Conservation (phyloP, 371 early-diverging fungal genomes). For the Apophysomyces elegans region DNA sequence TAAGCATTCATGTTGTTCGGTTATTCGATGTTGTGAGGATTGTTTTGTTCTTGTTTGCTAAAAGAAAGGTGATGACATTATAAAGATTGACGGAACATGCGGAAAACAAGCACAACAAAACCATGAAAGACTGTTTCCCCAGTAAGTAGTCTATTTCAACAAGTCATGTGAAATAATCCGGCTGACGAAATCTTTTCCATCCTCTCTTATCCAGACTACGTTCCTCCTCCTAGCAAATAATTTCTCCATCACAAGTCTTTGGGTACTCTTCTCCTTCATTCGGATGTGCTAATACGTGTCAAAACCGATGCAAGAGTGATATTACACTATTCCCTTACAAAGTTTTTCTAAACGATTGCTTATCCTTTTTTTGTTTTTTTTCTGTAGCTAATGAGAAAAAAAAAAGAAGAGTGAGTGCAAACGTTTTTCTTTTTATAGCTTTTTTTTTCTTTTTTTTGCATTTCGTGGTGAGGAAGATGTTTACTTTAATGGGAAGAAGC, state of each 20-base stretch:
- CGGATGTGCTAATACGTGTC: not conserved
- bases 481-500: not conserved
- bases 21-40: too few species aligned
- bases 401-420: not conserved
- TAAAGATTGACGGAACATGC: slow-evolving; percentile 72
- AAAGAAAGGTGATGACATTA: not conserved
- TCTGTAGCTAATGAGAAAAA: too few species aligned
- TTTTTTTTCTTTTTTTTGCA: slow-evolving; percentile 3
- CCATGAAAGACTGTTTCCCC: slow-evolving; percentile 83
- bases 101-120: slow-evolving; percentile 82
- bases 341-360: not conserved
- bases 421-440: not conserved
- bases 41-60: too few species aligned
- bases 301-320: too few species aligned
- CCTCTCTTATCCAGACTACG: not conserved
- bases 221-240: not conserved
- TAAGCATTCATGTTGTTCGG: slow-evolving; percentile 34
- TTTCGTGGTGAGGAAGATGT: not conserved
- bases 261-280: not conserved
- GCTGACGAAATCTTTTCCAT: not conserved
- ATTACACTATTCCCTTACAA: too few species aligned
- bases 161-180: too few species aligned
- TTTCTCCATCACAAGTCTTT: not conserved
- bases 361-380: slow-evolving; percentile 4
- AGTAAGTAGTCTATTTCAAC: slow-evolving; percentile 36